Conservation (phyloP, 169 alveolate species). For the Perkinsus chesapeaki region DNA sequence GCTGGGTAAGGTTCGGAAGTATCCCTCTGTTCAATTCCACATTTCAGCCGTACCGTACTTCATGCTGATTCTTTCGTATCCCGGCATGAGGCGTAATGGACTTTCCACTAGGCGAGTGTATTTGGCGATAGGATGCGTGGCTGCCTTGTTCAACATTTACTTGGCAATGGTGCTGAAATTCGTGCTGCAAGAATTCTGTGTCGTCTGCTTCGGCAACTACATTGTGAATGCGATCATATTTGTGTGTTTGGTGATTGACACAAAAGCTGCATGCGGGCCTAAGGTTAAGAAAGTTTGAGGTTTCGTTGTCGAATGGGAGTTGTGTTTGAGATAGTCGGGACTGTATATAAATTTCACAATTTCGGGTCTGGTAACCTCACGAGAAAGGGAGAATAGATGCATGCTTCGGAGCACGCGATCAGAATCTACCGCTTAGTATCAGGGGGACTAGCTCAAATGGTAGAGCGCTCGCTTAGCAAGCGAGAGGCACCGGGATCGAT, state of each 20-base stretch:
- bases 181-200: slow-evolving; percentile 19
- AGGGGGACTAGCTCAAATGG: slow-evolving; percentile 97
- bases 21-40: slow-evolving; percentile 29
- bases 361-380: too few species aligned
- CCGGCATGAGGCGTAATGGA: not conserved
- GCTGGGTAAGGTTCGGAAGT: not conserved
- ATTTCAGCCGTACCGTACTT: slow-evolving; percentile 15
- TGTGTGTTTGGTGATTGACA: not conserved
- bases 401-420: too few species aligned
- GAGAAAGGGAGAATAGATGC: too few species aligned
- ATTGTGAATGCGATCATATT: not conserved
- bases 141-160: slow-evolving; percentile 20
- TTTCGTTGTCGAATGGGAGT: too few species aligned
- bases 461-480: slow-evolving; percentile 99
- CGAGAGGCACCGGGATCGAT: slow-evolving; percentile 99
- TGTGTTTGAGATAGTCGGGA: too few species aligned
- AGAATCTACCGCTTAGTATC: too few species aligned
- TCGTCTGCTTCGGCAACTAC: slow-evolving; percentile 8
- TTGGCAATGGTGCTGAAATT: slow-evolving; percentile 28
- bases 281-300: not conserved
- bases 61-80: not conserved
- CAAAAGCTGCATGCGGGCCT: not conserved
- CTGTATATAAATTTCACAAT: too few species aligned
- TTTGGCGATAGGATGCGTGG: slow-evolving; percentile 24
- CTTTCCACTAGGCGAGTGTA: slow-evolving; percentile 30